Base-by-base conservation (phyloP, 176 grass and related monocot genomes). In the Avena sativa region DNA sequence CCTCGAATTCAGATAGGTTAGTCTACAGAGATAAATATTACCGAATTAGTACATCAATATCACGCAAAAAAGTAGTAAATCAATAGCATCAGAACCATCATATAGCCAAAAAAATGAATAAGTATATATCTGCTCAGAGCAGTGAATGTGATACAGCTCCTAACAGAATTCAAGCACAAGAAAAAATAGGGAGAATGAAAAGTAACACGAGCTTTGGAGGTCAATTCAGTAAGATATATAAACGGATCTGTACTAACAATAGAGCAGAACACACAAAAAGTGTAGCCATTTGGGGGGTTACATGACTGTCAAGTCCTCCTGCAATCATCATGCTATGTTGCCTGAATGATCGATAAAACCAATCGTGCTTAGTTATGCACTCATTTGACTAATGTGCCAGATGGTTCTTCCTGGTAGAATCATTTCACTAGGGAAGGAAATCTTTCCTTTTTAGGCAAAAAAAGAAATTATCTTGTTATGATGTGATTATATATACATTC, bases 1-100 rank as follows among this genome's bases (percentile, higher is more conserved):
- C 94, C 76, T 96, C 92, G 62, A 93, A 99, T 89, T 99, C 92
- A 81, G 97, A 87, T 73, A 96, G 86, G 89, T 96, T 99, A 58
- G 94, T 96, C 94, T 96, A 79, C 79, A 94, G 23, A 81, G 49
- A 51, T 30, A 81, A 85, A 86, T 26, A 49, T 60, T 83, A 79
- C 36, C 47, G 34, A 76, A 77, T 91, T 79, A 74, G 59, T 50
- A 74, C 69, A 89, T 46, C 53, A 86, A 70, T n/a, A 56, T 36
- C 34, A 36, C 34, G 34, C 34, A 36, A 36, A 36, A 36, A 36
- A 36, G 34, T 36, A 36, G 59, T 50, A 74, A 74, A 89, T 46
- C 53, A 86, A 70, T n/a, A 56, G 44, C 16, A 79, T 11, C 60
- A 81, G 25, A 90, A 58, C n/a, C 19, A 82, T 51, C 76, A 16